phyloP scores from a whole-genome alignment of 1,139 yeast genomes.

The Nakaseomyces nivariensis region DNA sequence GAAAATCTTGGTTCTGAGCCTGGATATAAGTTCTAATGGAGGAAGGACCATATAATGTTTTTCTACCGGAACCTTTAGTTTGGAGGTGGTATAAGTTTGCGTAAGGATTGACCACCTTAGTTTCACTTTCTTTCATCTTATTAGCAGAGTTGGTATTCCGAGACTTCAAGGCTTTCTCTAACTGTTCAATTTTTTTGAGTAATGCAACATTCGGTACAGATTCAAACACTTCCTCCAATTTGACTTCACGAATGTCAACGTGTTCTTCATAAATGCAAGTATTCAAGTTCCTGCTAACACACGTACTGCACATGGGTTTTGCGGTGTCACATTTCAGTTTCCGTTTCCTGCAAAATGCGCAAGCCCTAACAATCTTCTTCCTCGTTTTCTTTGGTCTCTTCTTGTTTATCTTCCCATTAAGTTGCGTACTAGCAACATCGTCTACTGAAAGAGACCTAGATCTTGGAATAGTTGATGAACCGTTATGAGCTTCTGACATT shows the following conservation, averaged over 20 bases:
- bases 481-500: no score
- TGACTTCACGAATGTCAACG: background rate
- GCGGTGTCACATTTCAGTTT: constrained; percentile 27
- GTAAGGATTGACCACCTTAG: constrained; percentile 11
- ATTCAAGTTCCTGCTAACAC: constrained; percentile 16
- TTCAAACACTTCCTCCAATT: constrained; percentile 1
- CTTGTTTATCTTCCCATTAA: background rate
- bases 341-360: constrained; percentile 26
- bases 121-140: background rate
- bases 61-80: constrained; percentile 13
- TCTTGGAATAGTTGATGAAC: no score
- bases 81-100: constrained; percentile 12
- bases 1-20: constrained; percentile 13
- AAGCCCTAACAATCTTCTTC: constrained; percentile 24
- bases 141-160: background rate
- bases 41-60: constrained; percentile 22
- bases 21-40: constrained; percentile 16
- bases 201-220: background rate
- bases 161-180: constrained; percentile 2
- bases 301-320: constrained; percentile 22
- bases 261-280: constrained; percentile 21
- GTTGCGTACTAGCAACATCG: background rate
- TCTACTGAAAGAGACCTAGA: background rate
- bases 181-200: constrained; percentile 1
- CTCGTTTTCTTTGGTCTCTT: constrained; percentile 9